Base-by-base conservation (phyloP, 352 stramenopile genomes). In the Phytopythium sindhum region DNA sequence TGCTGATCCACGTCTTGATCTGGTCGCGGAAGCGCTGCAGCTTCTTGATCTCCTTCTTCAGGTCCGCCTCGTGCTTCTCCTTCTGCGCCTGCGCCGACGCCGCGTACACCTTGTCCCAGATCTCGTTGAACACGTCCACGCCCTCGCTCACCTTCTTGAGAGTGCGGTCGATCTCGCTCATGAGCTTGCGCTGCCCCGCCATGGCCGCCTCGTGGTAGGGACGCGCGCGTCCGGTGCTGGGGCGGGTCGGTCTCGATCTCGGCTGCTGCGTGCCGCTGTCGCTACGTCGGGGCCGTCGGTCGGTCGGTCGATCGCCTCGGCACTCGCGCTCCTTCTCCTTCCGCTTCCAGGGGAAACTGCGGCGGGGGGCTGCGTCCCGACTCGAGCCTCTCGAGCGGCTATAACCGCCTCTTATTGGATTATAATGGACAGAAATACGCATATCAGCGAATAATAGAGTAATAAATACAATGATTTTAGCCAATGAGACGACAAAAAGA, bases 21-120 rank as follows among this genome's bases (percentile, higher is more conserved):
- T 99, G 97, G 80, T 99, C 98, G 26, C 98, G 93, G 70, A 96
- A 92, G 47, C 96, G 86, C 87, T 99, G 98, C 44, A 99, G 84
- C 78, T 99, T 99, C 81, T 99, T 99, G 71, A 99, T 99, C 86
- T 99, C 98, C 67, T 99, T 99, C 78, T 99, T 99, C 60, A 99
- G 77, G 73, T 99, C 97, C 41, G 93, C 87, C 76, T 99, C 97
- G 68, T 99, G 98, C 80, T 99, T 99, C 78, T 99, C 98, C 75
- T 99, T 99, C 74, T 99, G 96, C 68, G 97, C 98, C 80, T 99
- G 97, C 66, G 97, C 88, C 53, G 95, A 88, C 11, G 97, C 96
- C 24, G 81, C 86, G 71, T 99, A 99, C n/a, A 98, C 96, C 68
- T 99, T 99, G 75, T 99, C 97, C 93, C 96, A 99, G 47, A 99